These are phyloP conservation scores for Brettanomyces anomalus DNA, from an alignment of 805 yeast species.

Conservation along the genomic window DNA sequence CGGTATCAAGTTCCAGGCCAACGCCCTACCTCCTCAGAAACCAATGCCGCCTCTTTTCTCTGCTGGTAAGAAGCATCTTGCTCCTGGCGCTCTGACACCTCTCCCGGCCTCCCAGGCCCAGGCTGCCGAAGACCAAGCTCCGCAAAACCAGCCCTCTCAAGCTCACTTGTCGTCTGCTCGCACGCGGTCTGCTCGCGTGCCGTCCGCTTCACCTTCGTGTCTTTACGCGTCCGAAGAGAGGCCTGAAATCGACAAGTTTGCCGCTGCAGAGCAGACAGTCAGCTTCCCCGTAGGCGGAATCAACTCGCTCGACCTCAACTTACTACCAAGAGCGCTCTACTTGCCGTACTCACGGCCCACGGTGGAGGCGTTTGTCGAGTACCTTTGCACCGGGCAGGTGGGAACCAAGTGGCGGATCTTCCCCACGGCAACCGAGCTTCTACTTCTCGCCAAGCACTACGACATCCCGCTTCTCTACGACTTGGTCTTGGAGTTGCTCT, in stretches of 20 bases:
- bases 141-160: no score
- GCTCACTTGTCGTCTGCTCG: background rate
- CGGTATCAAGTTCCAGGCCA: background rate
- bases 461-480: constrained; percentile 66
- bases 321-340: constrained; percentile 55
- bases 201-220: no score
- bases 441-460: constrained; percentile 54
- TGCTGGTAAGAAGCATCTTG: no score
- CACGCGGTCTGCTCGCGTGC: background rate
- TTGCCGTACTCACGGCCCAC: constrained; percentile 58
- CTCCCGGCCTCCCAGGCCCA: no score
- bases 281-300: background rate
- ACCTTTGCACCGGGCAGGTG: constrained; percentile 70
- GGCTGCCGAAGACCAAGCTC: no score
- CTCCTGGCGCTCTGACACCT: no score
- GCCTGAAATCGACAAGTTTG: background rate
- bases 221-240: no score
- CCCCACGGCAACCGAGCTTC: constrained; percentile 59
- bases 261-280: background rate
- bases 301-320: background rate
- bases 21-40: background rate
- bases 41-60: no score
- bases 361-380: constrained; percentile 60
- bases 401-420: constrained; percentile 66
- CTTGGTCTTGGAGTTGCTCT: constrained; percentile 57